phyloP scores from a whole-genome alignment of 169 alveolate genomes.

The Plasmodium billcollinsi region DNA sequence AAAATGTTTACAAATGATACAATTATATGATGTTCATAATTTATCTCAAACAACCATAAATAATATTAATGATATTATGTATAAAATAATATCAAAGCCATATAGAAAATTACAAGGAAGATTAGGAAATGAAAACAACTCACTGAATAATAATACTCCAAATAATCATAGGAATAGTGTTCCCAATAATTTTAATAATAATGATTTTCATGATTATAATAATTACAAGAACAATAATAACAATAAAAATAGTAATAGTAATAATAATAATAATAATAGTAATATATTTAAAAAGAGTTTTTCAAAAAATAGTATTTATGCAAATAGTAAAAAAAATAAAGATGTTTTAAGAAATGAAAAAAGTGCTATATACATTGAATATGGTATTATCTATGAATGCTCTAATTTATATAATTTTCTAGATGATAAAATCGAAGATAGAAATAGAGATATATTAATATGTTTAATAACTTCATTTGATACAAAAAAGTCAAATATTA shows the following conservation, averaged over 20 bases:
- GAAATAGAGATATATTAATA: slow-evolving; percentile 69
- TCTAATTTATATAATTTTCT: slow-evolving; percentile 56
- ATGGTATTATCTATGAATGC: slow-evolving; percentile 62
- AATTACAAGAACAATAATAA: no score
- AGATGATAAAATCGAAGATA: slow-evolving; percentile 17
- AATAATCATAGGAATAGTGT: slow-evolving; percentile 18
- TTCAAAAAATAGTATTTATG: slow-evolving; percentile 23
- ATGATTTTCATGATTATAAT: not conserved
- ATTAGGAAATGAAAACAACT: not conserved
- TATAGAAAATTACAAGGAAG: slow-evolving; percentile 51
- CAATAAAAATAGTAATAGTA: not conserved
- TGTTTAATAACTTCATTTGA: slow-evolving; percentile 58
- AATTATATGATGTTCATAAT: slow-evolving; percentile 25
- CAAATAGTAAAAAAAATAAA: slow-evolving; percentile 11
- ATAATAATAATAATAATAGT: not conserved
- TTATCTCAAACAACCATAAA: slow-evolving; percentile 36
- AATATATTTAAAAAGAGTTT: slow-evolving; percentile 28
- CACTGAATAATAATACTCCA: not conserved
- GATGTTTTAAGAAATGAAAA: slow-evolving; percentile 29
- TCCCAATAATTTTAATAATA: slow-evolving; percentile 17
- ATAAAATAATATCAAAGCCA: slow-evolving; percentile 22
- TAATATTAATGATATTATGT: slow-evolving; percentile 53
- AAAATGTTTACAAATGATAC: slow-evolving; percentile 65
- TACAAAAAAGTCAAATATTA: slow-evolving; percentile 66
- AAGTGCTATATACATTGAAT: slow-evolving; percentile 55